A percentile compares a stretch with the other conserved stretches of the same genome.
These are phyloP conservation scores for Nakazawaea holstii DNA, from an alignment of 805 yeast genomes.

Conservation along the genomic window DNA sequence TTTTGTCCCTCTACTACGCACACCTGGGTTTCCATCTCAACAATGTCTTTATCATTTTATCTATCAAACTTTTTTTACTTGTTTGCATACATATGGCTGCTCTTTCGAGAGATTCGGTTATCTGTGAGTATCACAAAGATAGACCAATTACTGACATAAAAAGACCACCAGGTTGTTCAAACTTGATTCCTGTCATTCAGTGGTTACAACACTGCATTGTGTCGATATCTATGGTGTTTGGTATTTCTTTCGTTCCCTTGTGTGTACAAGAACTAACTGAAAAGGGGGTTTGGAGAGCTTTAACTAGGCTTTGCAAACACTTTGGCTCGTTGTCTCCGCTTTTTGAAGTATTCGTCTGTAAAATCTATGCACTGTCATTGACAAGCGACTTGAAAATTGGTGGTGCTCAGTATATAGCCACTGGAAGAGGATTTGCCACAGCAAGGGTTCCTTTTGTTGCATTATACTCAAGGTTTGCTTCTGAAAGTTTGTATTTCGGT, in stretches of 20 bases:
- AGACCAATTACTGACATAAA: constrained; percentile 58
- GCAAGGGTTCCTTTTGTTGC: constrained; percentile 60
- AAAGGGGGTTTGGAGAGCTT: constrained; percentile 67
- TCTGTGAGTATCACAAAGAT: constrained; percentile 56
- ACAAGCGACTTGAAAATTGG: constrained; percentile 66
- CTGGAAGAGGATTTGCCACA: constrained; percentile 82
- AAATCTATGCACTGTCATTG: constrained; percentile 68
- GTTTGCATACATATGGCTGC: constrained; percentile 59
- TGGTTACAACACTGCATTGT: constrained; percentile 73
- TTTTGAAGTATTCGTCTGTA: constrained; percentile 76
- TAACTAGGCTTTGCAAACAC: constrained; percentile 58
- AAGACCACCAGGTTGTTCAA: constrained; percentile 65
- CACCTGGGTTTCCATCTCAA: constrained; percentile 85
- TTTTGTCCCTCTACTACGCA: constrained; percentile 75
- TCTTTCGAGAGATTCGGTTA: constrained; percentile 51
- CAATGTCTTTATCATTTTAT: constrained; percentile 66
- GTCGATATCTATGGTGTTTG: constrained; percentile 70
- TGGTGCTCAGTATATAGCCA: constrained; percentile 77
- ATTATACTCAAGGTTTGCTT: constrained; percentile 64
- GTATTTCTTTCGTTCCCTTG: constrained; percentile 69
- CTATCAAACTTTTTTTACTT: constrained; percentile 57
- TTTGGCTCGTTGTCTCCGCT: constrained; percentile 68
- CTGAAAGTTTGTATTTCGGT: constrained; percentile 64
- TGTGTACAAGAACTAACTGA: constrained; percentile 75
- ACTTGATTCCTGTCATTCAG: constrained; percentile 58